Evolutionary conservation across 1,139 yeast genomes (phyloP).

Genomic region (Eremothecium gossypii): DNA sequence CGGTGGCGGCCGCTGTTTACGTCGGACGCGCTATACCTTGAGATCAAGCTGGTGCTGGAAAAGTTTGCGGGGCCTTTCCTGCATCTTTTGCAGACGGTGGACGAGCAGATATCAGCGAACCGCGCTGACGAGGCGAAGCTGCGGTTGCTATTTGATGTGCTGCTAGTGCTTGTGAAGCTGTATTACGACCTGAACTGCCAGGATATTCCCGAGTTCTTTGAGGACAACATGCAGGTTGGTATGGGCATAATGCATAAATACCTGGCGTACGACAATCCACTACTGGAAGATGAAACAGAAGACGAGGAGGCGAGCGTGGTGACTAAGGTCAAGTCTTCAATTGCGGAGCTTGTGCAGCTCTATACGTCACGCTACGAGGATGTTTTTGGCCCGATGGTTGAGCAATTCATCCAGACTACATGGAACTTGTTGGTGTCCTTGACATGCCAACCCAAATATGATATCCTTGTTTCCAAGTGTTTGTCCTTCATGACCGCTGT

Average conservation of each 20-base stretch:
- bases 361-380: conserved; percentile 90
- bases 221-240: conserved; percentile 71
- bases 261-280: conserved; percentile 47
- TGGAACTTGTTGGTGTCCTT: conserved; percentile 69
- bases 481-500: conserved; percentile 77
- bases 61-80: conserved; percentile 81
- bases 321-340: conserved; percentile 70
- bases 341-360: conserved; percentile 74
- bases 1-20: conserved; percentile 95
- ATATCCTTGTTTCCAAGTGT: conserved; percentile 73
- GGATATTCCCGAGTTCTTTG: conserved; percentile 96
- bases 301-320: conserved; percentile 68
- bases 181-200: conserved; percentile 94
- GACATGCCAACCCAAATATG: conserved; percentile 69
- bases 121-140: conserved; percentile 39
- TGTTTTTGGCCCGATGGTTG: conserved; percentile 68
- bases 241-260: conserved; percentile 80
- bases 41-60: conserved; percentile 77
- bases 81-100: conserved; percentile 55
- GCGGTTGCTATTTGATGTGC: conserved; percentile 54
- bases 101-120: conserved; percentile 49
- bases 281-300: conserved; percentile 44
- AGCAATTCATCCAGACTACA: conserved; percentile 68
- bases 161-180: conserved; percentile 64
- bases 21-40: conserved; percentile 80